These are phyloP conservation scores for Globisporangium lucens DNA, from an alignment of 352 stramenopile species.

Conservation along the genomic window DNA sequence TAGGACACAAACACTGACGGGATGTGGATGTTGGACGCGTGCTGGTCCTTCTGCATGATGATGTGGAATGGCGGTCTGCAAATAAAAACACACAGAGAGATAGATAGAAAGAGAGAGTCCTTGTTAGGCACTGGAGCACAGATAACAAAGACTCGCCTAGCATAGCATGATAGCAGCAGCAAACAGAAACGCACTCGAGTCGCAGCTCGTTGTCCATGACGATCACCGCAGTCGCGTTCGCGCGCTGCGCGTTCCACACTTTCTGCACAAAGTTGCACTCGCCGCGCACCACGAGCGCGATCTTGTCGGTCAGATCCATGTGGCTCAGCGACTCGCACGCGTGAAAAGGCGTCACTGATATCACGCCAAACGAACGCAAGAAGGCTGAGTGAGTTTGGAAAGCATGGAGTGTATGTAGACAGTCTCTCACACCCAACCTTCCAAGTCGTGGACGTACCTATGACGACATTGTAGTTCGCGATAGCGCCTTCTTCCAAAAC, in stretches of 20 bases:
- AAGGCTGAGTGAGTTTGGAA: not conserved
- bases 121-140: not conserved
- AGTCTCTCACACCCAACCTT: not conserved
- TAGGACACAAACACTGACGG: slow-evolving; percentile 76
- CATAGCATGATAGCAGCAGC: not conserved
- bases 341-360: slow-evolving; percentile 49
- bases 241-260: slow-evolving; percentile 49
- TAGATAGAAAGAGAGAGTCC: not conserved
- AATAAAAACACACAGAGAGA: not conserved
- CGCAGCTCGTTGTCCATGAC: slow-evolving; percentile 71
- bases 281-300: slow-evolving; percentile 75
- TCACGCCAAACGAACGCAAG: not conserved
- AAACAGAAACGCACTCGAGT: slow-evolving; percentile 38
- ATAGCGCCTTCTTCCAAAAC: slow-evolving; percentile 35
- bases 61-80: slow-evolving; percentile 68
- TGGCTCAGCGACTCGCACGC: slow-evolving; percentile 50
- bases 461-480: slow-evolving; percentile 35
- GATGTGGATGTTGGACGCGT: slow-evolving; percentile 57
- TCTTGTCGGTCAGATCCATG: slow-evolving; percentile 50
- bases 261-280: slow-evolving; percentile 63
- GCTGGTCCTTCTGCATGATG: slow-evolving; percentile 85
- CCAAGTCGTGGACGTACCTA: slow-evolving; percentile 21
- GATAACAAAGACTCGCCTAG: not conserved
- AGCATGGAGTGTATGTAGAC: not conserved
- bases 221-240: slow-evolving; percentile 60